phyloP scores from a whole-genome alignment of 2,329 filamentous ascomycete species.

The Ophiocordyceps camponoti-rufipedis region DNA sequence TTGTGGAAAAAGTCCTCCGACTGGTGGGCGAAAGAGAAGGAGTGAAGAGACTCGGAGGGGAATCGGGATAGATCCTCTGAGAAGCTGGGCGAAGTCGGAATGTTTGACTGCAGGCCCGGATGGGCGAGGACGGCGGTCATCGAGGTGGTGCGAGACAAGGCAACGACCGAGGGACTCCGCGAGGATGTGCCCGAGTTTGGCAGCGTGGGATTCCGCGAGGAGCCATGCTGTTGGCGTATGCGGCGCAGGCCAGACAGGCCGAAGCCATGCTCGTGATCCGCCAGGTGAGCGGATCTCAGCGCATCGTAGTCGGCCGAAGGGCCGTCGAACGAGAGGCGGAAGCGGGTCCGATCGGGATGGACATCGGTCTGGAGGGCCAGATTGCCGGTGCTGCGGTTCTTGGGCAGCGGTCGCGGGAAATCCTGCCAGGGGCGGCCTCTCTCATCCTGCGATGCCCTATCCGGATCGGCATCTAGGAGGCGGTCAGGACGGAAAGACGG shows the following conservation, averaged over 20 bases:
- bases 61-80: constrained; percentile 84
- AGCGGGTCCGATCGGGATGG: constrained; percentile 36
- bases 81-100: constrained; percentile 55
- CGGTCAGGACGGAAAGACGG: constrained; percentile 1
- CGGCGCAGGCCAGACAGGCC: constrained; percentile 76
- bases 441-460: constrained; percentile 13
- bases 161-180: constrained; percentile 35
- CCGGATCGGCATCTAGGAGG: constrained; percentile 13
- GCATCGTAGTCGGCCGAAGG: constrained; percentile 51
- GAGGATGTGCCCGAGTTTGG: constrained; percentile 45
- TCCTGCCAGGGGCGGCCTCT: constrained; percentile 26
- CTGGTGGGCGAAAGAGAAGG: constrained; percentile 93
- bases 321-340: constrained; percentile 63
- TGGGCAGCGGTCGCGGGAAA: constrained; percentile 34
- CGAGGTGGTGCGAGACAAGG: constrained; percentile 49
- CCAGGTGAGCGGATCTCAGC: constrained; percentile 60
- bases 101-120: constrained; percentile 36
- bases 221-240: constrained; percentile 68
- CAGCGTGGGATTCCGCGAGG: constrained; percentile 44
- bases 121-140: constrained; percentile 48
- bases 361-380: constrained; percentile 28
- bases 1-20: constrained; percentile 83
- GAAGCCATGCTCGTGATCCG: constrained; percentile 74
- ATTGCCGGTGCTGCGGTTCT: constrained; percentile 49
- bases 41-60: constrained; percentile 89